Evolutionary conservation across 1,139 yeast genomes (phyloP).

Genomic region (Saccharomycopsis crataegensis): DNA sequence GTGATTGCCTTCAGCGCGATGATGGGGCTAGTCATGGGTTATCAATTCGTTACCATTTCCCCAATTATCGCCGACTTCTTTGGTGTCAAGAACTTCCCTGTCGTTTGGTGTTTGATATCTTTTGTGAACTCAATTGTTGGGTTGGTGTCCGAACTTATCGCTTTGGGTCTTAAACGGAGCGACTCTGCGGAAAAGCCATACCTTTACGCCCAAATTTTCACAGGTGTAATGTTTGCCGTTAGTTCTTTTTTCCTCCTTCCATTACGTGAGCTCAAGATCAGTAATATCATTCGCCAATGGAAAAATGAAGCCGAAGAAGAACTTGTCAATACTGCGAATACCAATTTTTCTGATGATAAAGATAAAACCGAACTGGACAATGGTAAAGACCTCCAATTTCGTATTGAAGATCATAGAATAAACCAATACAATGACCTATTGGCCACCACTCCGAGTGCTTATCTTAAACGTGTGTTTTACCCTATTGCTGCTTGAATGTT

Average conservation of each 20-base stretch:
- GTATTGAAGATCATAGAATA: slow-evolving; percentile 1
- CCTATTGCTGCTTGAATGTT: slow-evolving; percentile 20
- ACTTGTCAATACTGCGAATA: neutral
- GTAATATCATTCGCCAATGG: slow-evolving; percentile 7
- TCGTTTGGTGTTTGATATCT: slow-evolving; percentile 13
- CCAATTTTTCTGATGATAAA: neutral
- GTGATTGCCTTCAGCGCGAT: slow-evolving; percentile 45
- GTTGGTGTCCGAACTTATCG: slow-evolving; percentile 31
- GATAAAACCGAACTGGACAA: neutral
- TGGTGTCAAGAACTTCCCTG: slow-evolving; percentile 21
- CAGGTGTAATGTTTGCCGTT: slow-evolving; percentile 30
- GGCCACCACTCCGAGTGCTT: slow-evolving; percentile 3
- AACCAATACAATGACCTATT: slow-evolving; percentile 18
- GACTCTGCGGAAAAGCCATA: slow-evolving; percentile 27
- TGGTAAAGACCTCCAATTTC: neutral
- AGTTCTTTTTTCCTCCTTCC: slow-evolving; percentile 12
- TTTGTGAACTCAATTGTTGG: slow-evolving; percentile 3
- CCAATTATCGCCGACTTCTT: slow-evolving; percentile 42
- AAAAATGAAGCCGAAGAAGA: slow-evolving; percentile 1
- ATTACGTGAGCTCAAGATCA: slow-evolving; percentile 13
- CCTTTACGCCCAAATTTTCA: slow-evolving; percentile 34
- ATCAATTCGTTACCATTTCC: slow-evolving; percentile 56
- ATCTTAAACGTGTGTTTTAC: slow-evolving; percentile 20
- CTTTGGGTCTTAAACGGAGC: slow-evolving; percentile 28
- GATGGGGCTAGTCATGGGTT: slow-evolving; percentile 50